These are phyloP conservation scores for Fimicolochytrium jonesii DNA, from an alignment of 192 early-diverging fungal genomes.

Conservation along the genomic window DNA sequence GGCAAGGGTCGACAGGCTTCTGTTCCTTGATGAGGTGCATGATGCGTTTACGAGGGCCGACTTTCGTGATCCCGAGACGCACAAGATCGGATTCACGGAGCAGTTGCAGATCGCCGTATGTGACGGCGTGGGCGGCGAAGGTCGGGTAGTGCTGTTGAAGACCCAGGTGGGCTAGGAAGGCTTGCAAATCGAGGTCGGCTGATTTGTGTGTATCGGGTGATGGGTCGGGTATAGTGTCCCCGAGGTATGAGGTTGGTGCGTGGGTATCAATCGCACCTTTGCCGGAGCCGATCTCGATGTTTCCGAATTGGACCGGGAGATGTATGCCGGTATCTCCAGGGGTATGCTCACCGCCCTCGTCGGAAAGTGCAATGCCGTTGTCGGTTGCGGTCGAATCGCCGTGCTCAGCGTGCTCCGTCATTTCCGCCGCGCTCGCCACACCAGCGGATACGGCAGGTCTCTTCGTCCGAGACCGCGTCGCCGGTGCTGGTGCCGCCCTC, in stretches of 20 bases:
- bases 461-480: no score
- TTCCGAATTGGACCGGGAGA: background rate
- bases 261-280: background rate
- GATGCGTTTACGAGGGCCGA: constrained; percentile 22
- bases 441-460: background rate
- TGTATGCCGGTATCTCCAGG: background rate
- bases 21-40: constrained; percentile 17
- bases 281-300: background rate
- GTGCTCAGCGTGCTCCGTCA: background rate
- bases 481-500: background rate
- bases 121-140: constrained; percentile 11
- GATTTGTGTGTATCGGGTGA: no score
- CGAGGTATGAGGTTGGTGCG: background rate
- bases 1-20: background rate
- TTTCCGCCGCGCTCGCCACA: background rate
- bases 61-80: constrained; percentile 20
- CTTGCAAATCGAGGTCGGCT: background rate
- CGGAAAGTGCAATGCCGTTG: background rate
- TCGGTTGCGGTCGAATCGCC: background rate
- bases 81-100: constrained; percentile 19
- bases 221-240: background rate
- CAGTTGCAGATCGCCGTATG: constrained; percentile 1
- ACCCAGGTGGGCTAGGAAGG: constrained; percentile 8
- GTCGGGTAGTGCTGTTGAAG: constrained; percentile 1
- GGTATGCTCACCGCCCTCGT: background rate